These are phyloP conservation scores for Aspergillus fumigatus DNA, from an alignment of 2,329 filamentous ascomycete genomes.

Conservation along the genomic window DNA sequence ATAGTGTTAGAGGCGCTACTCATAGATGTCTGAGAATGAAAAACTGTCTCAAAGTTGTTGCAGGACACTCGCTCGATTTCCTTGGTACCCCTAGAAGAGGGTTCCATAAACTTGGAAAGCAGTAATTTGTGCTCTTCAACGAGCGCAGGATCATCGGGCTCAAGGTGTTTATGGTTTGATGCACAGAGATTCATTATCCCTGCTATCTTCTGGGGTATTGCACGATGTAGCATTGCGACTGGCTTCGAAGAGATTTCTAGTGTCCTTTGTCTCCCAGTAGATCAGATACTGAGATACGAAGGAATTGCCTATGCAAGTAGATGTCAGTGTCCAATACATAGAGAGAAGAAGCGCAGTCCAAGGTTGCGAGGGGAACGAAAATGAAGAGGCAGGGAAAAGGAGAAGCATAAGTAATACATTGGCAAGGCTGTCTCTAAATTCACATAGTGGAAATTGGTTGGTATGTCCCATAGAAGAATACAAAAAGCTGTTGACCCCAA, in stretches of 20 bases:
- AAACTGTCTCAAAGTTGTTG: not conserved
- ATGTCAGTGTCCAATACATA: not conserved
- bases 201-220: not conserved
- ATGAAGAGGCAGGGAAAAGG: not conserved
- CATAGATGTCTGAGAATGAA: not conserved
- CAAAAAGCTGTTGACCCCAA: not conserved
- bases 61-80: not conserved
- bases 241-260: not conserved
- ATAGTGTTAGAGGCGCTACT: not conserved
- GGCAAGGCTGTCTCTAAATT: not conserved
- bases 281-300: not conserved
- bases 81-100: conserved; percentile 2
- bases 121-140: conserved; percentile 19
- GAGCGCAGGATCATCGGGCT: conserved; percentile 17
- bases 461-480: not conserved
- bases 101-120: conserved; percentile 23
- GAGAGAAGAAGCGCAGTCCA: not conserved
- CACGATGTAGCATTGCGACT: not conserved
- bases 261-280: not conserved
- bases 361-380: not conserved
- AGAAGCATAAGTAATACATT: not conserved
- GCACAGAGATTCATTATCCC: not conserved
- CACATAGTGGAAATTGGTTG: not conserved
- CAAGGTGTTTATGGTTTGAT: not conserved
- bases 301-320: not conserved